Evolutionary conservation across 2,329 filamentous ascomycete species (phyloP).

Genomic region (Talaromyces sp.): DNA sequence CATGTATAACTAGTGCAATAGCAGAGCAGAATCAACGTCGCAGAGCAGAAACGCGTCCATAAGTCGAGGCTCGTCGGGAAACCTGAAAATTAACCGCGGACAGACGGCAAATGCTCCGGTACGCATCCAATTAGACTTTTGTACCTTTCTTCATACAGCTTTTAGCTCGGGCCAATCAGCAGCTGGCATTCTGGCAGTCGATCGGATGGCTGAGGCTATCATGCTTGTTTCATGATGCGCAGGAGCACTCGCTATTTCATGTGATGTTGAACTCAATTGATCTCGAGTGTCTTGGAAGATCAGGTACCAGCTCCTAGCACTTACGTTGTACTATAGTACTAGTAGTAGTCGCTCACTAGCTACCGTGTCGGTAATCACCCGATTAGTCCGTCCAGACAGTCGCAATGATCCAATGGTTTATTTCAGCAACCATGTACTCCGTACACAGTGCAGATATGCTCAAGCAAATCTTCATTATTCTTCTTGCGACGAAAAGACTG

Average conservation of each 20-base stretch:
- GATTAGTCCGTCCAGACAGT: not conserved
- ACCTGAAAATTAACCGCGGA: not conserved
- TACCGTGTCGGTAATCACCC: not conserved
- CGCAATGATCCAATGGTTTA: not conserved
- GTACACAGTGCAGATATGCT: not conserved
- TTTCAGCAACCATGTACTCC: not conserved
- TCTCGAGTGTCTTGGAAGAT: not conserved
- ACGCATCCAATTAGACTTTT: not conserved
- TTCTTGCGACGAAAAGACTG: not conserved
- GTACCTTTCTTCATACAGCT: constrained; percentile 7
- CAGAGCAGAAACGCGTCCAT: no score
- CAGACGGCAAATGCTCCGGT: not conserved
- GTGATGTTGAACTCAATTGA: not conserved
- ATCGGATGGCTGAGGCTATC: not conserved
- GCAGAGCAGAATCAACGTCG: no score
- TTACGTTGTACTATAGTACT: not conserved
- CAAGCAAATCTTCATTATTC: not conserved
- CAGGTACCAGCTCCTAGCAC: not conserved
- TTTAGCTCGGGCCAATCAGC: not conserved
- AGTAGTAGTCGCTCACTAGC: not conserved
- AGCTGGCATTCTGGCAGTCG: not conserved
- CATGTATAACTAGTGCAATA: no score
- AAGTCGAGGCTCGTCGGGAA: no score
- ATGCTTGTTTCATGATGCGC: not conserved
- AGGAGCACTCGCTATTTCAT: not conserved